Evolutionary conservation across 2,329 filamentous ascomycete genomes (phyloP).

Genomic region (Lachnellula cervina): DNA sequence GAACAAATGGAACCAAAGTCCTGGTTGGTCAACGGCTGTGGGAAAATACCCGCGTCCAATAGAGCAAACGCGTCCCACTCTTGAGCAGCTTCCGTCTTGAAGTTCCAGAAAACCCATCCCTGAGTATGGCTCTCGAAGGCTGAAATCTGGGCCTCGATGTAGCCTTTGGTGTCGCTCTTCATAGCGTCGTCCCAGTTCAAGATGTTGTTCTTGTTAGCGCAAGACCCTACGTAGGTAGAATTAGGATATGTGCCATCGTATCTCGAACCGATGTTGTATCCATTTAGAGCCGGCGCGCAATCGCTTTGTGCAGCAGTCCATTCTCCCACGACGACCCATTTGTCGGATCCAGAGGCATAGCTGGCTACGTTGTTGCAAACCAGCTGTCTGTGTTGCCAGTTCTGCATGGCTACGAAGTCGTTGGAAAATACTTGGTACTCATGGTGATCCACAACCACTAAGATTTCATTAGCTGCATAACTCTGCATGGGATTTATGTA

Average conservation of each 20-base stretch:
- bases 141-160: conserved; percentile 51
- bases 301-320: conserved; percentile 66
- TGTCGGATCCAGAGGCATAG: conserved; percentile 50
- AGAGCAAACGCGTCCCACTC: conserved; percentile 50
- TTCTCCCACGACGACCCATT: conserved; percentile 64
- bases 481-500: conserved; percentile 26
- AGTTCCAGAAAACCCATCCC: conserved; percentile 56
- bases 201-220: conserved; percentile 48
- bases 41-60: conserved; percentile 47
- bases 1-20: conserved; percentile 22
- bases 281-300: conserved; percentile 48
- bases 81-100: conserved; percentile 48
- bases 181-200: conserved; percentile 35
- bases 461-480: conserved; percentile 41
- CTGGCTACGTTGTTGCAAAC: conserved; percentile 50
- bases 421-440: conserved; percentile 62
- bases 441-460: conserved; percentile 56
- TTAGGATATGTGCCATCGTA: conserved; percentile 49
- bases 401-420: conserved; percentile 44
- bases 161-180: conserved; percentile 44
- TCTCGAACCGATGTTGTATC: conserved; percentile 54
- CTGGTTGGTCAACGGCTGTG: conserved; percentile 35
- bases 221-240: conserved; percentile 47
- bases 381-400: conserved; percentile 47
- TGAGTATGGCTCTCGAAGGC: conserved; percentile 46